Conservation (phyloP, 2,329 filamentous ascomycete genomes). For the Akanthomyces lecanii region DNA sequence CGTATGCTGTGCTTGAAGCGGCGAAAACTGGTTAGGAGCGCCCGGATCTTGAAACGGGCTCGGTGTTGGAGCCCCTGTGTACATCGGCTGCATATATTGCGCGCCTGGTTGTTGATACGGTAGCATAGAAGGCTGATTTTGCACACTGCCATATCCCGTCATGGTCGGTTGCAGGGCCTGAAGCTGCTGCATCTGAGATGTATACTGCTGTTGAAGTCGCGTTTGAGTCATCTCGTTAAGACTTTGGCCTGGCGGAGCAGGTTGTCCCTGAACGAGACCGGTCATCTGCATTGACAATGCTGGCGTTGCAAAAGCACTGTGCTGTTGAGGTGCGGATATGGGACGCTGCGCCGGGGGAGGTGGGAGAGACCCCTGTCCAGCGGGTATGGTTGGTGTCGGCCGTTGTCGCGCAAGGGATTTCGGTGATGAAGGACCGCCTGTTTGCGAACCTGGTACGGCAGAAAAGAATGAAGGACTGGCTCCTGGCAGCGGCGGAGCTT, state of each 20-base stretch:
- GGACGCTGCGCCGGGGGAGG: conserved; percentile 75
- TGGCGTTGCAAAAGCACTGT: conserved; percentile 67
- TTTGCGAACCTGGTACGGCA: conserved; percentile 22
- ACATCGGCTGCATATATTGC: conserved; percentile 45
- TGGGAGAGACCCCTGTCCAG: conserved; percentile 60
- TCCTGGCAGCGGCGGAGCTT: conserved; percentile 45
- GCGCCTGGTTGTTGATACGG: conserved; percentile 34
- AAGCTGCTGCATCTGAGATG: conserved; percentile 42
- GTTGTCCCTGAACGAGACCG: conserved; percentile 57
- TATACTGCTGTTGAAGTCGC: conserved; percentile 59
- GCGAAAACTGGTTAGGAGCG: conserved; percentile 31
- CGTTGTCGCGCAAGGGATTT: conserved; percentile 52
- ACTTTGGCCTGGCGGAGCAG: conserved; percentile 72
- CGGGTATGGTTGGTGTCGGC: conserved; percentile 61
- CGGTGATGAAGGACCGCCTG: conserved; percentile 26
- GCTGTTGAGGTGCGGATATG: conserved; percentile 80
- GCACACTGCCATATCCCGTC: conserved; percentile 30
- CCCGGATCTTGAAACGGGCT: conserved; percentile 38
- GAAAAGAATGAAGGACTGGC: conserved; percentile 58
- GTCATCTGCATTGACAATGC: conserved; percentile 83
- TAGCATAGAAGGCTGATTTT: conserved; percentile 29
- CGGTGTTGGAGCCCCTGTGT: conserved; percentile 41
- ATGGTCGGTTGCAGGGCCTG: conserved; percentile 36
- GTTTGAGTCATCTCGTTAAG: conserved; percentile 67
- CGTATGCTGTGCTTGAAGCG: conserved; percentile 59